Base-by-base conservation (phyloP, 1,284 basidiomycete species). In the Marasmius oreades region DNA sequence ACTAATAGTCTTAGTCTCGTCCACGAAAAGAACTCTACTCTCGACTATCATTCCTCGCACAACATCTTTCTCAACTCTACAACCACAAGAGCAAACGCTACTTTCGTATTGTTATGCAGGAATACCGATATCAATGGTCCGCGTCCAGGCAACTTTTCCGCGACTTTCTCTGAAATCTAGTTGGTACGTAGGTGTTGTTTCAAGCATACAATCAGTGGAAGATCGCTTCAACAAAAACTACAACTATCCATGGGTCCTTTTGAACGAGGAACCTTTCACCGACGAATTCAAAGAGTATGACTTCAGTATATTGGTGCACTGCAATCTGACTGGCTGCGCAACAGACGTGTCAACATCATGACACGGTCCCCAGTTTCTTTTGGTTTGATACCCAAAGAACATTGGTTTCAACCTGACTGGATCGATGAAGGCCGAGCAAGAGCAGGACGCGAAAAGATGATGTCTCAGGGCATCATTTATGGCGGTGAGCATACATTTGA, bases 401-500 rank as follows among this genome's bases (percentile, higher is more conserved):
- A 91, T 59, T 95, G 93, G 93, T 73, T 77, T 58, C 90, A 93
- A 68, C 91, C 92, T 0, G 80, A 85, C 23, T 93, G 88, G 87
- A 86, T 92, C 58, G 87, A 92, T 59, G 86, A 92, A 65, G 74
- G 81, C 5, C 78, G 76, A 50, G 92, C 92, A 1, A 75, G 70
- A n/a, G 76, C 76, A 46, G 78, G 81, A 20, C 77, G 92, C 54
- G 75, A 80, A 51, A 77, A 77, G 60, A 82, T 92, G 76, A 77
- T 78, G 57, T 69, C 71, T 60, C 76, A 88, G 65, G 76, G 84
- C 51, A 82, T 92, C 62, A 85, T 90, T 52, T 90, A 91, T 63
- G 90, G 82, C 4, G 82, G 82, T 71, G 74, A 62, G 66, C 64
- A 43, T 46, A 23, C 6, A 24, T 43, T 37, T 57, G 6, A n/a